Evolutionary conservation across 1,284 basidiomycete genomes (phyloP), one percentile per base, ranked within the genome.

Genomic region (Heliocybe sulcata): DNA sequence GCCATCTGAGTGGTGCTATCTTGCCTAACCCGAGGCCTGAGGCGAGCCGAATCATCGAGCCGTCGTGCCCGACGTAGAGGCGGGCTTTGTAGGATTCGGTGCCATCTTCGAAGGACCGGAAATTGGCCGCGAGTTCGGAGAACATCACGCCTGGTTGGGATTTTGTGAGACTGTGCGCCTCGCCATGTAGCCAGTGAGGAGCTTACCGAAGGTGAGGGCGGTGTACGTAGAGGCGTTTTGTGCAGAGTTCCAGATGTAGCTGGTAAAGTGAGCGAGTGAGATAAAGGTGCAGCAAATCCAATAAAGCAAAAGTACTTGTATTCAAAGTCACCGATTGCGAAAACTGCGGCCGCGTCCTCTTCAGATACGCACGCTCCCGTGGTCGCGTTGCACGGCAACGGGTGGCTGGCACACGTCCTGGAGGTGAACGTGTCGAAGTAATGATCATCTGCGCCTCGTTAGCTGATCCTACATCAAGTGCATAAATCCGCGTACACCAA

Each of bases 241-340:
- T 2, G 73, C 73, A 1, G 72, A 58, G 59, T 77, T 78, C 75
- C 76, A 80, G 58, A 80, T 77, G 62, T 80, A 80, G 57, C 79
- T 80, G 54, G 19, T 10, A 45, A 10, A 48, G 27, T 27, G 14
- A 10, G 20, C 16, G 3, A 50, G 14, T 22, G 9, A 47, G 19
- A 51, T n/a, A n/a, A n/a, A 19, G 31, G n/a, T 35, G 27, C 22
- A 48, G 35, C 27, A 14, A 35, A 31, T 51, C 47, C 45, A 57
- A 53, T n/a, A 16, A 23, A 25, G 1, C 12, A 10, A 8, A 66
- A 72, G 35, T 50, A 77, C 77, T 80, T 73, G 66, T 80, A 80
- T 59, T 80, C 77, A 60, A 74, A 77, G 58, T 80, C 77, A 11
- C 71, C 71, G 51, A 72, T 67, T 2, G 65, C 67, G 58, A 75